These are phyloP conservation scores for Pulveroboletus frians DNA, from an alignment of 768 basidiomycete genomes.

Conservation along the genomic window DNA sequence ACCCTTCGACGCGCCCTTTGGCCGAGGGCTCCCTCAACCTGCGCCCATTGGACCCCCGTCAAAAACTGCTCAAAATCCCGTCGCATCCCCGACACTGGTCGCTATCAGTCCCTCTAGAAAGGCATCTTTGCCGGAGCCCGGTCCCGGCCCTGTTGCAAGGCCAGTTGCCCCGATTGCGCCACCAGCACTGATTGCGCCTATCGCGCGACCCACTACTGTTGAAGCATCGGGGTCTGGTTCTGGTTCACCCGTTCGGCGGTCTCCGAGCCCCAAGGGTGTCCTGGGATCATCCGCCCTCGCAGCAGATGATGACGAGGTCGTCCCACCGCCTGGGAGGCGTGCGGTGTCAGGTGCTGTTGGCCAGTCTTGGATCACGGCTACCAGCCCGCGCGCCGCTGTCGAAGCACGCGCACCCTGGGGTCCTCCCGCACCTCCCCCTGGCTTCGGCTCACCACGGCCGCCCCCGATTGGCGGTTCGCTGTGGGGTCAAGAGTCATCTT, in stretches of 20 bases:
- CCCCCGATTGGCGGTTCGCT: conserved; percentile 32
- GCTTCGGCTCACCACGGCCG: conserved; percentile 33
- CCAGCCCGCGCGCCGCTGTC: conserved; percentile 42
- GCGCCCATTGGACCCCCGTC: conserved; percentile 57
- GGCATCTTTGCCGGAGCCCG: conserved; percentile 38
- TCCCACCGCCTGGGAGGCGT: conserved; percentile 46
- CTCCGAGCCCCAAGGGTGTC: conserved; percentile 57
- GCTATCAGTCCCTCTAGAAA: conserved; percentile 48
- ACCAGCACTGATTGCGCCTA: conserved; percentile 57
- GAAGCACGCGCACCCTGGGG: conserved; percentile 46
- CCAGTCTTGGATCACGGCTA: conserved; percentile 44
- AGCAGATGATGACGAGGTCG: conserved; percentile 77
- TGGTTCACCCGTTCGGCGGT: conserved; percentile 50
- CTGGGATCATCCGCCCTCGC: conserved; percentile 75
- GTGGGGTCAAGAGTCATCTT: conserved; percentile 44
- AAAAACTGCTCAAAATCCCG: conserved; percentile 31
- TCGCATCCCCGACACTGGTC: conserved; percentile 37
- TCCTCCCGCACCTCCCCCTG: conserved; percentile 31
- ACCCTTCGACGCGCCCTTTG: conserved; percentile 49
- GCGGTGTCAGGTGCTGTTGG: conserved; percentile 37
- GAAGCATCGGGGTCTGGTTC: conserved; percentile 49
- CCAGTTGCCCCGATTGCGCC: conserved; percentile 26
- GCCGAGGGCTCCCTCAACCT: conserved; percentile 37
- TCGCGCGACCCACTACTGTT: conserved; percentile 45
- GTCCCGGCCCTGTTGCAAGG: conserved; percentile 58